These are phyloP conservation scores for Debaryomycetaceae sp. DNA, from an alignment of 1,139 yeast species.

Conservation along the genomic window DNA sequence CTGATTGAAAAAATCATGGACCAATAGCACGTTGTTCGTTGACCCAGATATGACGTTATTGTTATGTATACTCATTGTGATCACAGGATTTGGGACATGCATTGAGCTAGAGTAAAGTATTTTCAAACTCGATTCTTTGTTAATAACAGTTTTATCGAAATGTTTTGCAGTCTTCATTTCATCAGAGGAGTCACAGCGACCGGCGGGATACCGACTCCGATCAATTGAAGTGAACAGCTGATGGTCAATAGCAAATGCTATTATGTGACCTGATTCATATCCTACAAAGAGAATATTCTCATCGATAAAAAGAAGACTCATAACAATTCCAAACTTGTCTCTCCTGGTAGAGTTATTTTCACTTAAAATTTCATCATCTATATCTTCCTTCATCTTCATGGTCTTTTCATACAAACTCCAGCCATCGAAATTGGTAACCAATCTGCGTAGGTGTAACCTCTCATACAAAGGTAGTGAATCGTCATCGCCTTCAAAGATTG, in stretches of 20 bases:
- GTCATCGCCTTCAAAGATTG: conserved; percentile 14
- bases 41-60: conserved; percentile 41
- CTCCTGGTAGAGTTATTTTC: conserved; percentile 17
- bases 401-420: conserved; percentile 11
- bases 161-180: neutral
- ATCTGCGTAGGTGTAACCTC: conserved; percentile 19
- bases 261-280: conserved; percentile 56
- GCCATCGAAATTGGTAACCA: conserved; percentile 25
- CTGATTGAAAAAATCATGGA: conserved; percentile 16
- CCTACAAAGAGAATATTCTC: conserved; percentile 41
- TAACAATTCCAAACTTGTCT: conserved; percentile 51
- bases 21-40: conserved; percentile 26
- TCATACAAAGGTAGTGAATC: conserved; percentile 5
- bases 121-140: conserved; percentile 16
- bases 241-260: conserved; percentile 23
- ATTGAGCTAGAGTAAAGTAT: conserved; percentile 20
- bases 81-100: conserved; percentile 52
- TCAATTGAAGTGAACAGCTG: neutral
- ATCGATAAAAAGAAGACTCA: conserved; percentile 40
- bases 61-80: conserved; percentile 24
- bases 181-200: neutral
- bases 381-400: conserved; percentile 6
- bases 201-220: neutral
- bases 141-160: conserved; percentile 15
- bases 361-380: conserved; percentile 11